Evolutionary conservation across 2,329 filamentous ascomycete species (phyloP).

Genomic region (Aureobasidium subglaciale): DNA sequence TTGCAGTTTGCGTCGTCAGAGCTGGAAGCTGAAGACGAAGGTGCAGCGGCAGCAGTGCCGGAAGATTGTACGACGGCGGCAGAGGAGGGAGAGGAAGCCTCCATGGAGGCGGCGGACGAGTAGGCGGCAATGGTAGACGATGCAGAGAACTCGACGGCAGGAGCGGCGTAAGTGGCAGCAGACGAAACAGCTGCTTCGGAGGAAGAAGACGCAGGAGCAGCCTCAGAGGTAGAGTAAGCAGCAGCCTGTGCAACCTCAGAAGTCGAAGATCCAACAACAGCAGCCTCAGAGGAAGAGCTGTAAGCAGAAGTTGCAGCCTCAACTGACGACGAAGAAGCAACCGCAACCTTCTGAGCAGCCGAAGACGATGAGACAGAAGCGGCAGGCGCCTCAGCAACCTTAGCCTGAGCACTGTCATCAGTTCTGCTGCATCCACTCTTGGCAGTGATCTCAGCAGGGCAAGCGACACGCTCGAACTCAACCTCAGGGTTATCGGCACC

Average conservation of each 20-base stretch:
- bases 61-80: background rate
- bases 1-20: slow-evolving; percentile 14
- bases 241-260: slow-evolving; percentile 7
- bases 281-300: slow-evolving; percentile 10
- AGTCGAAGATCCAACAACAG: background rate
- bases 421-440: slow-evolving; percentile 35
- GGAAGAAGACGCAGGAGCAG: background rate
- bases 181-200: background rate
- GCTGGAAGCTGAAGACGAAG: background rate
- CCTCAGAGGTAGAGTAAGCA: background rate
- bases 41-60: background rate
- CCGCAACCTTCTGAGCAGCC: background rate
- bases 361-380: slow-evolving; percentile 16
- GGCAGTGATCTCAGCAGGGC: slow-evolving; percentile 44
- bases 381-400: background rate
- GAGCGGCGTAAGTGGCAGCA: background rate
- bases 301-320: slow-evolving; percentile 14
- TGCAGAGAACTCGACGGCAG: background rate
- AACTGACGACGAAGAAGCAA: slow-evolving; percentile 9
- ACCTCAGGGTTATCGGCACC: slow-evolving; percentile 49
- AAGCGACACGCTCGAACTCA: slow-evolving; percentile 44
- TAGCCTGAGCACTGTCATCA: slow-evolving; percentile 19
- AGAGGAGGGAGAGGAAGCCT: background rate
- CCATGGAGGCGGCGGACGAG: background rate
- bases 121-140: background rate